These are phyloP conservation scores for Paraconiothyrium sp. DNA, from an alignment of 2,329 filamentous ascomycete genomes.

Conservation along the genomic window DNA sequence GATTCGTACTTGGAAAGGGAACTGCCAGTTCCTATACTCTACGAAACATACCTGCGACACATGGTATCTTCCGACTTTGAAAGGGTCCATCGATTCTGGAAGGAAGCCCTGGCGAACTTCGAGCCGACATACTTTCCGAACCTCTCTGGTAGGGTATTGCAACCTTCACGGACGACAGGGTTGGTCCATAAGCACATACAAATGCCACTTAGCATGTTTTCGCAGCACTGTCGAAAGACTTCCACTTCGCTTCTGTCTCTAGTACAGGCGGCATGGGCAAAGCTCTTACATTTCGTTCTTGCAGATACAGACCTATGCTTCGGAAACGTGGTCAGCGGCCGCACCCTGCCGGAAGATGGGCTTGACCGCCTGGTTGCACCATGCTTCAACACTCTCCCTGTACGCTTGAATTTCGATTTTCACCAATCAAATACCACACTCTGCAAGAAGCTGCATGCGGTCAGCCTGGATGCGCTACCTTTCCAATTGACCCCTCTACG, in stretches of 20 bases:
- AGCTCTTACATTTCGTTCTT: constrained; percentile 67
- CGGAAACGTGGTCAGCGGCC: constrained; percentile 84
- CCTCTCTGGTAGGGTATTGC: constrained; percentile 33
- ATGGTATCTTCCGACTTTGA: constrained; percentile 61
- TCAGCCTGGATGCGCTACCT: constrained; percentile 69
- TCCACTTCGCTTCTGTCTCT: constrained; percentile 66
- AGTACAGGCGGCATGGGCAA: constrained; percentile 78
- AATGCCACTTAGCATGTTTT: constrained; percentile 32
- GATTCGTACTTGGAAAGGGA: constrained; percentile 58
- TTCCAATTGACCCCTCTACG: constrained; percentile 81
- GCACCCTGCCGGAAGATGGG: constrained; percentile 71
- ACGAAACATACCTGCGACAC: constrained; percentile 70
- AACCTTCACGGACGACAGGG: background rate
- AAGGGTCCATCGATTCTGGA: constrained; percentile 73
- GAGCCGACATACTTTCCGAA: constrained; percentile 54
- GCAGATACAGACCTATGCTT: constrained; percentile 77
- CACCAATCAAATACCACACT: constrained; percentile 65
- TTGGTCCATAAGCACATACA: constrained; percentile 41
- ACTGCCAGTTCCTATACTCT: constrained; percentile 63
- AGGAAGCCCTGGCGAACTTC: constrained; percentile 62
- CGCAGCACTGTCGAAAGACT: constrained; percentile 31
- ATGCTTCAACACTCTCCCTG: constrained; percentile 89
- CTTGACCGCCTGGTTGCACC: constrained; percentile 82
- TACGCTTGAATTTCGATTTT: constrained; percentile 66
- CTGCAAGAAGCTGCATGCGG: constrained; percentile 66